phyloP scores from a whole-genome alignment of 192 early-diverging fungal species.

The Phycomyces blakesleeanus region DNA sequence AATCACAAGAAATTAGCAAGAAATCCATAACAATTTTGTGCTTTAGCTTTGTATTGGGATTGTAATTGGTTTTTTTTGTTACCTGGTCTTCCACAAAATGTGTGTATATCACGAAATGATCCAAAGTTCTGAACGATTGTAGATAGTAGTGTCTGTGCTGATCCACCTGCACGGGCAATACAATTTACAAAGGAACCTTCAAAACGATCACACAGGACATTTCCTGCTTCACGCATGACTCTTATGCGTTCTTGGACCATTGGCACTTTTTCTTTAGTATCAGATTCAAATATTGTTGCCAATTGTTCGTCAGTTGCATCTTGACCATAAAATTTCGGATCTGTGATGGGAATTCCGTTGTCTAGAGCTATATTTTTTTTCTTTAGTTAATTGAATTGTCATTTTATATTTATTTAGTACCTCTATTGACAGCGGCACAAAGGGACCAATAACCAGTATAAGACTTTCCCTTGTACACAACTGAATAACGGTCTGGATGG shows the following conservation, averaged over 20 bases:
- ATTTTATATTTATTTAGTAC: slow-evolving; percentile 20
- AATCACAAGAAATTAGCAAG: slow-evolving; percentile 14
- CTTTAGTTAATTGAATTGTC: not conserved
- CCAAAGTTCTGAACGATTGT: slow-evolving; percentile 55
- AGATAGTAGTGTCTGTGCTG: slow-evolving; percentile 54
- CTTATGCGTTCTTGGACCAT: slow-evolving; percentile 56
- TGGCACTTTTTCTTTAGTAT: slow-evolving; percentile 58
- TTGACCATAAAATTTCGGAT: slow-evolving; percentile 48
- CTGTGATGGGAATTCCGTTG: slow-evolving; percentile 59
- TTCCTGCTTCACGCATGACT: slow-evolving; percentile 66
- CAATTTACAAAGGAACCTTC: slow-evolving; percentile 60
- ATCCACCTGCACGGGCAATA: slow-evolving; percentile 45
- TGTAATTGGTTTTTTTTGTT: slow-evolving; percentile 3
- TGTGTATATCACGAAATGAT: slow-evolving; percentile 64
- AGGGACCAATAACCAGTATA: slow-evolving; percentile 85
- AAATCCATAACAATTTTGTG: too few relatives aligned
- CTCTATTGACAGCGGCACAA: slow-evolving; percentile 71
- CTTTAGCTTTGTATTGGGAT: not conserved
- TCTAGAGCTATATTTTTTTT: slow-evolving; percentile 35
- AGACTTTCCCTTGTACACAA: slow-evolving; percentile 47
- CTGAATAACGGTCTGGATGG: slow-evolving; percentile 52
- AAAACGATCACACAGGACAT: slow-evolving; percentile 60
- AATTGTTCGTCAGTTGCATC: slow-evolving; percentile 40
- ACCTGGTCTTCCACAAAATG: slow-evolving; percentile 55
- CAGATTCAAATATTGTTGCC: slow-evolving; percentile 58